A percentile compares a stretch with the other conserved stretches of the same genome.
These are phyloP conservation scores for Chaetoceros muelleri DNA, from an alignment of 108 stramenopile species.

Conservation along the genomic window DNA sequence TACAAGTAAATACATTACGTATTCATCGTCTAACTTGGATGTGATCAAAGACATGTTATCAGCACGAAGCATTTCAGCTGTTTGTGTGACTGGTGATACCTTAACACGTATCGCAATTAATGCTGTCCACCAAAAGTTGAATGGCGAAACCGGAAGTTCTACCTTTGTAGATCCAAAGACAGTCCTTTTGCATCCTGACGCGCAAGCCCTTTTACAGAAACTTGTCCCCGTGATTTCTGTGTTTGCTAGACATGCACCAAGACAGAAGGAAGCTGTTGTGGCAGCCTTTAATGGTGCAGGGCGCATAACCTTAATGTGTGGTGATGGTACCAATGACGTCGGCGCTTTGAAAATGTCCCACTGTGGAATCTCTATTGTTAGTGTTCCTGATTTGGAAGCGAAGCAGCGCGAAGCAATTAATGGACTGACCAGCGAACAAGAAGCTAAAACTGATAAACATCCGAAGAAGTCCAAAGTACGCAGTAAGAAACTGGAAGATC, in stretches of 20 bases:
- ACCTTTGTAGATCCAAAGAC: conserved; percentile 22
- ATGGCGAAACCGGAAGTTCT: not conserved
- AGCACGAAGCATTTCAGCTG: conserved; percentile 16
- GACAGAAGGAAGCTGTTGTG: conserved; percentile 92
- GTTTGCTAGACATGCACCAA: conserved; percentile 91
- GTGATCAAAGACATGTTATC: conserved; percentile 25
- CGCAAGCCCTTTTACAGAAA: conserved; percentile 32
- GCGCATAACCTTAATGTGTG: conserved; percentile 87
- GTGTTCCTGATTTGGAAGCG: conserved; percentile 84
- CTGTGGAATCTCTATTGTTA: conserved; percentile 93
- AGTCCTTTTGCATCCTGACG: conserved; percentile 46
- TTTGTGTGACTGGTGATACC: conserved; percentile 50
- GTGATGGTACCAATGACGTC: conserved; percentile 98
- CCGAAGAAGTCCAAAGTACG: conserved; percentile 19
- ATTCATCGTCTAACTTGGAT: conserved; percentile 13
- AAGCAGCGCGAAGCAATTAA: conserved; percentile 54
- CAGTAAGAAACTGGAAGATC: conserved; percentile 13
- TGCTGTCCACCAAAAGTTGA: conserved; percentile 17
- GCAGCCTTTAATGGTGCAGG: conserved; percentile 85
- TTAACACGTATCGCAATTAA: conserved; percentile 31
- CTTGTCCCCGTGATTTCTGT: conserved; percentile 78
- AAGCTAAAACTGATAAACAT: conserved; percentile 33
- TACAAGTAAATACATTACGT: conserved; percentile 9
- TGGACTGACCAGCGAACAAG: conserved; percentile 29
- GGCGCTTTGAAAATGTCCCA: conserved; percentile 93